Evolutionary conservation across 2,329 filamentous ascomycete genomes (phyloP).

Genomic region (Periconia sp.): DNA sequence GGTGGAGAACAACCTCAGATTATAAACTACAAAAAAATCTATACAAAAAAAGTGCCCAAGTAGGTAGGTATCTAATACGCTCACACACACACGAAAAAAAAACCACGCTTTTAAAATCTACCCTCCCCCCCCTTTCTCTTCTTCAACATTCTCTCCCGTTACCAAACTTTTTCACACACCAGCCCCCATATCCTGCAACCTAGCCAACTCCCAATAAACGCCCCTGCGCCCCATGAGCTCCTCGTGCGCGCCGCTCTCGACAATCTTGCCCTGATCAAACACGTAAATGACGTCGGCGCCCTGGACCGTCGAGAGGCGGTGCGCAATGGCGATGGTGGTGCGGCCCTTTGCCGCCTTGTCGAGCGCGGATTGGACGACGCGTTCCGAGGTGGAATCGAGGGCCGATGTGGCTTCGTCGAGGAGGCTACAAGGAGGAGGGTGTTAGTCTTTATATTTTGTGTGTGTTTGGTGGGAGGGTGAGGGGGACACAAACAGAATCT

Average conservation of each 20-base stretch:
- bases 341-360: conserved; percentile 81
- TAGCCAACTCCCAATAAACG: conserved; percentile 44
- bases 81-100: too few species aligned
- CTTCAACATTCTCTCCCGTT: too few species aligned
- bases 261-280: conserved; percentile 85
- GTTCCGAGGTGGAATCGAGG: conserved; percentile 55
- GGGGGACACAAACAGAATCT: conserved; percentile 77
- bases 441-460: conserved; percentile 9
- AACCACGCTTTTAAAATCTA: too few species aligned
- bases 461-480: conserved; percentile 72
- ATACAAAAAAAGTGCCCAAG: too few species aligned
- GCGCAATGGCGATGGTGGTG: conserved; percentile 94
- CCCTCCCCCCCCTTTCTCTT: too few species aligned
- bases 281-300: conserved; percentile 95
- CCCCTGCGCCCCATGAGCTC: conserved; percentile 46
- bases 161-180: too few species aligned
- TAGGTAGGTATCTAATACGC: too few species aligned
- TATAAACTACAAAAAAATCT: too few species aligned
- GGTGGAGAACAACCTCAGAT: too few species aligned
- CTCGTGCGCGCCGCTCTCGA: conserved; percentile 83
- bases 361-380: conserved; percentile 77
- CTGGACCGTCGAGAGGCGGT: conserved; percentile 88
- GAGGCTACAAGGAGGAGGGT: conserved; percentile 15
- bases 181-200: conserved; percentile 40
- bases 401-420: conserved; percentile 44